These are phyloP conservation scores for Rhodotorula sp. DNA, from an alignment of 1,284 basidiomycete species.

Conservation along the genomic window DNA sequence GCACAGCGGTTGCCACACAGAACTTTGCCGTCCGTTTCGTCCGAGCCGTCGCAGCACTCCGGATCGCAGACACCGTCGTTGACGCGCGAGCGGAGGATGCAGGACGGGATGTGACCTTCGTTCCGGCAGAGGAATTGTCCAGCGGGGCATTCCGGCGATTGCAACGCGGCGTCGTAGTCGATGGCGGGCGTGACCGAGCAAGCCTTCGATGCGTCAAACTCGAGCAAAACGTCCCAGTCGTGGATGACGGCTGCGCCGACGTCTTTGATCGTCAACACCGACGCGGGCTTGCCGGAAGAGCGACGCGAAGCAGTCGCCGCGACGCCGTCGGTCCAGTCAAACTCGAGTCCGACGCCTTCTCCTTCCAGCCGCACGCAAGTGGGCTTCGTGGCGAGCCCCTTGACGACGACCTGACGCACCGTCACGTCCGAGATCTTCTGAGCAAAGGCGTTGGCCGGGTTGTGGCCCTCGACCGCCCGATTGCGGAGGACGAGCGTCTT, in stretches of 20 bases:
- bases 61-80: constrained; percentile 91
- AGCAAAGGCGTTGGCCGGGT: constrained; percentile 63
- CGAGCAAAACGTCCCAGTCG: constrained; percentile 41
- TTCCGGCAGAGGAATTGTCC: constrained; percentile 79
- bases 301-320: constrained; percentile 36
- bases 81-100: constrained; percentile 78
- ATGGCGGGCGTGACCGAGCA: constrained; percentile 27
- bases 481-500: constrained; percentile 59
- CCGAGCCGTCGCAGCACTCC: constrained; percentile 96
- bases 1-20: constrained; percentile 77
- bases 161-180: constrained; percentile 31
- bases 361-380: constrained; percentile 40
- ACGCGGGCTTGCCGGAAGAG: constrained; percentile 32
- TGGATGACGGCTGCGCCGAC: constrained; percentile 30
- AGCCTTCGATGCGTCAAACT: constrained; percentile 26
- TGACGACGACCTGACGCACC: constrained; percentile 74
- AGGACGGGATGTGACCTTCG: constrained; percentile 77
- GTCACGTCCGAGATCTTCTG: constrained; percentile 63
- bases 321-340: constrained; percentile 43
- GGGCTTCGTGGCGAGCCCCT: constrained; percentile 69
- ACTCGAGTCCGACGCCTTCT: constrained; percentile 36
- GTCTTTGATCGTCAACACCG: constrained; percentile 38
- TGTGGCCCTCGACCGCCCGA: constrained; percentile 55
- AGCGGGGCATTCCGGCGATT: constrained; percentile 38
- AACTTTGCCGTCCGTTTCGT: constrained; percentile 67